Percentiles rank a stretch among this genome's conserved stretches.
These are phyloP conservation scores for Talaromyces piceae DNA, from an alignment of 2,329 filamentous ascomycete genomes.

Conservation along the genomic window DNA sequence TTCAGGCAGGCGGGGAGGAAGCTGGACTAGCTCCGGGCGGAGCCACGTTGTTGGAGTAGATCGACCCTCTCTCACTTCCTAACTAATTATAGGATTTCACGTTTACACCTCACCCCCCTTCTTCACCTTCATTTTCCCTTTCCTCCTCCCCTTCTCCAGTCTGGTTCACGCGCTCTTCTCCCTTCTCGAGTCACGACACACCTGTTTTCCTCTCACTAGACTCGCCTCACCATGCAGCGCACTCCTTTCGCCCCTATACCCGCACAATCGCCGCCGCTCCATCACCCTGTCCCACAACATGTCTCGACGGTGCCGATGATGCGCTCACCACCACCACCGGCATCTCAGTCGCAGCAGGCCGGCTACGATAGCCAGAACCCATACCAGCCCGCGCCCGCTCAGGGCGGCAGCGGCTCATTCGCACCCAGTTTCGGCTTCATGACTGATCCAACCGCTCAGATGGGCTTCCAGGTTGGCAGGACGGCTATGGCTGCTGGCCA, in stretches of 20 bases:
- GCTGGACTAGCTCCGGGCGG: not conserved
- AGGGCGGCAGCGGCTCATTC: slow-evolving; percentile 34
- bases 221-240: slow-evolving; percentile 66
- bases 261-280: slow-evolving; percentile 78
- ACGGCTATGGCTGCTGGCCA: slow-evolving; percentile 85
- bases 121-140: not conserved
- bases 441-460: slow-evolving; percentile 88
- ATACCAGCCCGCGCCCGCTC: slow-evolving; percentile 39
- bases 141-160: not conserved
- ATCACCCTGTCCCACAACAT: slow-evolving; percentile 96
- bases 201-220: not conserved
- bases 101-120: too few relatives aligned
- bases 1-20: not conserved
- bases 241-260: slow-evolving; percentile 68
- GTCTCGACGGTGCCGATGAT: slow-evolving; percentile 96
- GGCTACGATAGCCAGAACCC: slow-evolving; percentile 44
- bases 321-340: slow-evolving; percentile 82
- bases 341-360: slow-evolving; percentile 57
- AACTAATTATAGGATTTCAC: too few relatives aligned
- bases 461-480: slow-evolving; percentile 90
- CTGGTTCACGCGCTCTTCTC: not conserved
- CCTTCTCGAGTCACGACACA: not conserved
- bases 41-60: not conserved
- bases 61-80: too few relatives aligned
- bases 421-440: slow-evolving; percentile 78